Percentiles rank a stretch among this genome's conserved stretches.
These are phyloP conservation scores for Schwanniomyces polymorphus DNA, from an alignment of 805 yeast genomes.

Conservation along the genomic window DNA sequence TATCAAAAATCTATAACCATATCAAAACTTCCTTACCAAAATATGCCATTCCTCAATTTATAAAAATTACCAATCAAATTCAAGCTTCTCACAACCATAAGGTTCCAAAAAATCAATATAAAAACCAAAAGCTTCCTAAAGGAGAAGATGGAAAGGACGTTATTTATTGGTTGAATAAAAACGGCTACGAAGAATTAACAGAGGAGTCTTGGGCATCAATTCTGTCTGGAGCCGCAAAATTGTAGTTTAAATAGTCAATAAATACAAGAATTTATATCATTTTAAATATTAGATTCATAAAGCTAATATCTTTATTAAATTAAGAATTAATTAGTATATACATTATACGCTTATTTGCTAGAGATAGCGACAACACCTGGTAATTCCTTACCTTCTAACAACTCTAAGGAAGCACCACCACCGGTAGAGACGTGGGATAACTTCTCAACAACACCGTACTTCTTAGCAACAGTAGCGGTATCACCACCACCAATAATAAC, in stretches of 20 bases:
- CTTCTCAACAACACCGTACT: conserved; percentile 94
- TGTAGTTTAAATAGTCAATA: conserved; percentile 14
- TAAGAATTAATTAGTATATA: not conserved
- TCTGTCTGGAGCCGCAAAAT: conserved; percentile 38
- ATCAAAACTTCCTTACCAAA: conserved; percentile 57
- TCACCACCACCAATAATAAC: conserved; percentile 99
- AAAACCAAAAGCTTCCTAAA: conserved; percentile 67
- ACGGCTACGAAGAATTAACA: conserved; percentile 58
- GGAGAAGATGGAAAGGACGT: conserved; percentile 60
- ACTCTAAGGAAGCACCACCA: conserved; percentile 99
- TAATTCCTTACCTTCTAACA: conserved; percentile 96
- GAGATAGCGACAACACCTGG: conserved; percentile 97
- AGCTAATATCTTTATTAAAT: not conserved
- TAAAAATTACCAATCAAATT: conserved; percentile 64
- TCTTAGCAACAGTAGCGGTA: conserved; percentile 98
- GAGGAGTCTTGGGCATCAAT: conserved; percentile 53
- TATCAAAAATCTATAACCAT: conserved; percentile 27
- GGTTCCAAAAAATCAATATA: conserved; percentile 66
- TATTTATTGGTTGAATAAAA: conserved; percentile 68
- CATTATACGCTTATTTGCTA: conserved; percentile 44
- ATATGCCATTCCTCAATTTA: conserved; percentile 82
- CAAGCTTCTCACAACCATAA: conserved; percentile 80
- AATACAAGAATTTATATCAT: not conserved
- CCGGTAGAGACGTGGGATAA: conserved; percentile 98
- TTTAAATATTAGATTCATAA: not conserved